phyloP scores from a whole-genome alignment of 2,329 filamentous ascomycete genomes.

The Ceratocystis papillata region DNA sequence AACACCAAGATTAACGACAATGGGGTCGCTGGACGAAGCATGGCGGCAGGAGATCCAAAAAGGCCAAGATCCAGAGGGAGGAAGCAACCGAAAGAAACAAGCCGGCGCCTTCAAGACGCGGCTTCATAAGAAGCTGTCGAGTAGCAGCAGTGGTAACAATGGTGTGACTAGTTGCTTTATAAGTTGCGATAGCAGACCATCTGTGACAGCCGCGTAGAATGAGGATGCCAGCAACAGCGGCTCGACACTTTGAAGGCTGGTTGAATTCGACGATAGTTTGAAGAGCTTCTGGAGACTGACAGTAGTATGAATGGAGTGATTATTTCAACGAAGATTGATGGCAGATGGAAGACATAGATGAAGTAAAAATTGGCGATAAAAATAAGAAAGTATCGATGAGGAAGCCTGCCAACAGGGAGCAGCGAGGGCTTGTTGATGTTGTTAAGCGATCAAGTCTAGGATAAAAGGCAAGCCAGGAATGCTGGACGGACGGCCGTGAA shows the following conservation, averaged over 20 bases:
- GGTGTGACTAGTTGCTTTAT: neutral
- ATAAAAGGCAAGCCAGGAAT: too few relatives aligned
- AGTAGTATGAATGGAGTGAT: neutral
- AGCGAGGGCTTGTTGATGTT: too few relatives aligned
- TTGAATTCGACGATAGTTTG: neutral
- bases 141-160: neutral
- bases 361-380: neutral
- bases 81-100: slow-evolving; percentile 23
- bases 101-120: slow-evolving; percentile 40
- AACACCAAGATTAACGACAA: slow-evolving; percentile 73
- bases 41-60: slow-evolving; percentile 38
- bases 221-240: neutral
- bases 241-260: neutral
- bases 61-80: slow-evolving; percentile 22
- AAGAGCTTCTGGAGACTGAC: neutral
- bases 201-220: neutral
- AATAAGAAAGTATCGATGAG: too few relatives aligned
- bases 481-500: too few relatives aligned
- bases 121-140: slow-evolving; percentile 26
- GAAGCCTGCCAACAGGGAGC: too few relatives aligned
- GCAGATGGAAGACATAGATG: neutral
- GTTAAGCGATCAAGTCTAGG: too few relatives aligned
- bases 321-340: neutral
- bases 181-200: neutral
- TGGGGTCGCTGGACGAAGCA: slow-evolving; percentile 87